Base-by-base conservation (phyloP, 2,329 filamentous ascomycete genomes). In the Calonectria pteridis region DNA sequence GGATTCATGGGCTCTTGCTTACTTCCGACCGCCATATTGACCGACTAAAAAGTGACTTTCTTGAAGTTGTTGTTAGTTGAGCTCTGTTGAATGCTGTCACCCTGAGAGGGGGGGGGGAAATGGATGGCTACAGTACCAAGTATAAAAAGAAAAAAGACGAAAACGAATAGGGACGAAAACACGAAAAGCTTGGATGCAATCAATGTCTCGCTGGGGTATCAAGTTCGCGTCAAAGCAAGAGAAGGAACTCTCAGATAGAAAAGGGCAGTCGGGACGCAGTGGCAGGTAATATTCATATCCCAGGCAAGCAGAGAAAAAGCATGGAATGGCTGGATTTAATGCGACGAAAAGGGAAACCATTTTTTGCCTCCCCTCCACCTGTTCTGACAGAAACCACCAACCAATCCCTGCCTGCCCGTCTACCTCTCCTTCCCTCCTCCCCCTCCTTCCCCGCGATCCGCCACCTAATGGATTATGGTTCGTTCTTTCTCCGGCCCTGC, bases 1-100 rank as follows among this genome's bases (percentile, higher is more conserved):
- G 77, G 77, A 31, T 50, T 69, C 65, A 73, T 72, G 65, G 70
- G 55, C 49, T 72, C 70, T 55, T 72, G 49, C 20, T 72, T 72
- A 35, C 55, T 68, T 49, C 55, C 65, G 14, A 59, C 70, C 20
- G 65, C 65, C 58, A 68, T 72, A 3, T 40, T n/a, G 40, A 53
- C 6, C 28, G 49, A 23, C 29, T 31, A 4, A 58, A n/a, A 37
- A 37, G n/a, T 20, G 40, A 43, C 26, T 5, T 28, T 37, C 20
- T 23, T 23, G 23, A 40, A 62, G 35, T 18, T 62, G 3, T 40
- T 28, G 55, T 62, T 37, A 62, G 55, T 23, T 40, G 18, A 16
- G 23, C 20, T 9, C n/a, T 40, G 23, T 18, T 37, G 6, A n/a
- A 35, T 14, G 29, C 11, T 14, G 23, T 3, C 2, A 20, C 33